These are phyloP conservation scores for Podaxis sp. DNA, from an alignment of 768 basidiomycete species.

Conservation along the genomic window DNA sequence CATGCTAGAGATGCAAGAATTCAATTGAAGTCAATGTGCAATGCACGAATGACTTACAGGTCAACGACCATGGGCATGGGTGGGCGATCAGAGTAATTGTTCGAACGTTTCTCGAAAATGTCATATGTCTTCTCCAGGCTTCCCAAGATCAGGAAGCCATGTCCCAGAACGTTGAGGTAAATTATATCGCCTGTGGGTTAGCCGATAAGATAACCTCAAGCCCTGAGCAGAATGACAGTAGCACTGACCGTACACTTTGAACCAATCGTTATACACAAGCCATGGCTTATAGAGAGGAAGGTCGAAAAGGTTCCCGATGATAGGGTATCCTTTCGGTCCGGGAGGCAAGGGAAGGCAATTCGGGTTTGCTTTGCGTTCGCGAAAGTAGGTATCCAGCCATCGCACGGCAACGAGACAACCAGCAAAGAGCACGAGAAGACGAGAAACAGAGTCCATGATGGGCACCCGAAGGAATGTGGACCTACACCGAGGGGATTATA, in stretches of 20 bases:
- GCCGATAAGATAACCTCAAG: too few species aligned
- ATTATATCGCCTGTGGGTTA: conserved; percentile 18
- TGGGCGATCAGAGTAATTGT: conserved; percentile 26
- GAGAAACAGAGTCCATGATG: too few species aligned
- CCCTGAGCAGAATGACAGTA: too few species aligned
- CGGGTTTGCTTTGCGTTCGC: background rate
- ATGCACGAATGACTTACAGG: conserved; percentile 15
- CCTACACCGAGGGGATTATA: too few species aligned
- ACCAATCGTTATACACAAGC: conserved; percentile 19
- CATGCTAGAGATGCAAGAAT: conserved; percentile 5
- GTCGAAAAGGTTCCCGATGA: conserved; percentile 27
- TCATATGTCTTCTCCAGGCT: conserved; percentile 11
- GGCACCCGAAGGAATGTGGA: too few species aligned
- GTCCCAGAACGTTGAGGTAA: conserved; percentile 18
- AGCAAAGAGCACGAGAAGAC: too few species aligned
- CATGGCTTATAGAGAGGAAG: conserved; percentile 21
- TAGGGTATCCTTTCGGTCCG: conserved; percentile 24
- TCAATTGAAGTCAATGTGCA: background rate
- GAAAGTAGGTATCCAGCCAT: background rate
- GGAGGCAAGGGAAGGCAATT: conserved; percentile 23
- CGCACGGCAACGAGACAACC: background rate
- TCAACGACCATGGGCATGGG: conserved; percentile 23
- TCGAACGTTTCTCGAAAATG: conserved; percentile 16
- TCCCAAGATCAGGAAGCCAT: conserved; percentile 13
- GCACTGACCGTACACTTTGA: conserved; percentile 19